A percentile compares a stretch with the other conserved stretches of the same genome.
Conservation (phyloP, 768 basidiomycete genomes). For the Bullera alba region DNA sequence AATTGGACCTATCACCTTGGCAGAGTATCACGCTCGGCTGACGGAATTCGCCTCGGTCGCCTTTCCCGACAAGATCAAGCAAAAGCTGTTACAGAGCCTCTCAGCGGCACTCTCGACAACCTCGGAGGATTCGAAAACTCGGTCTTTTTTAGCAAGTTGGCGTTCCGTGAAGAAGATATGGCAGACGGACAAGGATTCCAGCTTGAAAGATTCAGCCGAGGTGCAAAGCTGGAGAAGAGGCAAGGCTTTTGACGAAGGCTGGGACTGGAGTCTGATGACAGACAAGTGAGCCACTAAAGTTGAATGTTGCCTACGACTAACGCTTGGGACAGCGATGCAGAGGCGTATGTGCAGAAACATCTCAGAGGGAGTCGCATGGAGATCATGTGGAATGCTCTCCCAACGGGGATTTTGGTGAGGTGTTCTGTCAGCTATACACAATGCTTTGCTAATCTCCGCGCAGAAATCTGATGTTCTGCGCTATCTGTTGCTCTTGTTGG, state of each 20-base stretch:
- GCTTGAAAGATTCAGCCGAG: slow-evolving; percentile 5
- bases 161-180: slow-evolving; percentile 31
- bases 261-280: slow-evolving; percentile 37
- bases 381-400: slow-evolving; percentile 36
- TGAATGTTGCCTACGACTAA: not conserved
- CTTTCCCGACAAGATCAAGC: slow-evolving; percentile 15
- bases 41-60: slow-evolving; percentile 16
- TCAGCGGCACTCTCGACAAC: not conserved
- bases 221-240: slow-evolving; percentile 32
- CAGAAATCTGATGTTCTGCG: slow-evolving; percentile 41
- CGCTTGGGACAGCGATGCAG: slow-evolving; percentile 17
- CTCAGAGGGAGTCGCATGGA: slow-evolving; percentile 27
- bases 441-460: not conserved
- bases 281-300: slow-evolving; percentile 28
- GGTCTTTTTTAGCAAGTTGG: slow-evolving; percentile 6
- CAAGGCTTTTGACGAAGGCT: slow-evolving; percentile 27
- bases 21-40: slow-evolving; percentile 10
- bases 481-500: slow-evolving; percentile 37
- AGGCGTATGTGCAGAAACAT: slow-evolving; percentile 13
- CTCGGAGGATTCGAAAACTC: not conserved
- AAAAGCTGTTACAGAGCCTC: slow-evolving; percentile 8
- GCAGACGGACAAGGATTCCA: slow-evolving; percentile 38
- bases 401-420: slow-evolving; percentile 42
- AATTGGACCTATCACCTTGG: slow-evolving; percentile 10
- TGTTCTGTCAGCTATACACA: not conserved